A percentile compares a stretch with the other conserved stretches of the same genome.
These are phyloP conservation scores for Sporopachydermia lactativora DNA, from an alignment of 805 yeast species.

Conservation along the genomic window DNA sequence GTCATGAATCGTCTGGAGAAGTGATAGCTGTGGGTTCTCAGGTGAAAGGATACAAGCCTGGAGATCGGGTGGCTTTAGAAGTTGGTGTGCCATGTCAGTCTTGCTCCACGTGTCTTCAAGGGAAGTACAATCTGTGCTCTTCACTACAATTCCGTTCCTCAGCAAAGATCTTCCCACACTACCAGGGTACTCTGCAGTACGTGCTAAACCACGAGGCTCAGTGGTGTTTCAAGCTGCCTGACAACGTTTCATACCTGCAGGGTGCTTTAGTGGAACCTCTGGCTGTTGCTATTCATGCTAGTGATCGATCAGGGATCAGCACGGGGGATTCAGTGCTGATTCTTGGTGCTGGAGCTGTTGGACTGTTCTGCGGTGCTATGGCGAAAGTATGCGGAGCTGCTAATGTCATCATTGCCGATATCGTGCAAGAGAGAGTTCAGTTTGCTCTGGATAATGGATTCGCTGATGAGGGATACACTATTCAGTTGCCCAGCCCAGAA, in stretches of 20 bases:
- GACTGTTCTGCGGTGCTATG: conserved; percentile 54
- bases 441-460: conserved; percentile 19
- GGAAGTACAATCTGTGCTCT: conserved; percentile 74
- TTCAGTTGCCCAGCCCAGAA: conserved; percentile 13
- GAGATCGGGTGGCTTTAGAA: conserved; percentile 72
- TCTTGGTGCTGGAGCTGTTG: conserved; percentile 82
- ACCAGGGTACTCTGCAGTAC: conserved; percentile 87
- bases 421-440: conserved; percentile 29
- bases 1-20: conserved; percentile 69
- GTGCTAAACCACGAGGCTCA: conserved; percentile 61
- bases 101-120: conserved; percentile 66
- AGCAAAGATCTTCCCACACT: conserved; percentile 66
- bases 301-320: conserved; percentile 38
- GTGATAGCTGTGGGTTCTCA: conserved; percentile 49
- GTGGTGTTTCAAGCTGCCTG: conserved; percentile 46
- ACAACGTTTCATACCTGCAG: conserved; percentile 52
- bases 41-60: conserved; percentile 50
- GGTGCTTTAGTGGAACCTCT: conserved; percentile 78
- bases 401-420: conserved; percentile 50
- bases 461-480: conserved; percentile 16
- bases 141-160: conserved; percentile 48
- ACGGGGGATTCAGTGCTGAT: conserved; percentile 58
- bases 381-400: conserved; percentile 63
- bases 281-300: conserved; percentile 72
- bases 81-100: conserved; percentile 72